phyloP scores from a whole-genome alignment of 768 basidiomycete species.

The Suillus bovinus region DNA sequence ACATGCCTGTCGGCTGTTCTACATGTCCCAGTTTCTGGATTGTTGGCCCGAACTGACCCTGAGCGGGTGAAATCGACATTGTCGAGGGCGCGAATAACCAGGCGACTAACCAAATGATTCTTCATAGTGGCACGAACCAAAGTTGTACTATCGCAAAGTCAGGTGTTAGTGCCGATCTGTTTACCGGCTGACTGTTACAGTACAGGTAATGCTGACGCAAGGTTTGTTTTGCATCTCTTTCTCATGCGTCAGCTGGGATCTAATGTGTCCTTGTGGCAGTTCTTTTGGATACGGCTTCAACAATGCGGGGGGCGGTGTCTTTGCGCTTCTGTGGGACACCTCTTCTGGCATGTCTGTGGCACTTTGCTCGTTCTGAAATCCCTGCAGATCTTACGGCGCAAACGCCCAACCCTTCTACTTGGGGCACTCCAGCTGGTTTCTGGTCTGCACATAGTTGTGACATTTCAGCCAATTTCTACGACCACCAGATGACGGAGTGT shows the following conservation, averaged over 20 bases:
- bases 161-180: constrained; percentile 11
- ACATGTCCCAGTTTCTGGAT: constrained; percentile 63
- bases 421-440: constrained; percentile 54
- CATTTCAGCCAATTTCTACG: constrained; percentile 48
- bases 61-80: constrained; percentile 66
- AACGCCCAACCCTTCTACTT: constrained; percentile 47
- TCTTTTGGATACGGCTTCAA: constrained; percentile 45
- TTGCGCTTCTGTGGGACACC: constrained; percentile 53
- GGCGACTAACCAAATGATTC: constrained; percentile 58
- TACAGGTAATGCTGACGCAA: constrained; percentile 40
- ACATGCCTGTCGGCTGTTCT: constrained; percentile 72
- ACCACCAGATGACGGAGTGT: constrained; percentile 35
- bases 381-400: constrained; percentile 50
- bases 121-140: constrained; percentile 57
- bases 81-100: constrained; percentile 71
- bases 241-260: constrained; percentile 36
- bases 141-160: constrained; percentile 26
- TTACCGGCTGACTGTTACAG: constrained; percentile 42
- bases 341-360: constrained; percentile 54
- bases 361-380: constrained; percentile 50
- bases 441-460: constrained; percentile 52
- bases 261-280: constrained; percentile 13
- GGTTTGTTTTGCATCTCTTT: constrained; percentile 27
- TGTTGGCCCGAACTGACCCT: constrained; percentile 55
- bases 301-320: constrained; percentile 49